Conservation (phyloP, 164 flowering plant genomes). For the Piper betle region DNA sequence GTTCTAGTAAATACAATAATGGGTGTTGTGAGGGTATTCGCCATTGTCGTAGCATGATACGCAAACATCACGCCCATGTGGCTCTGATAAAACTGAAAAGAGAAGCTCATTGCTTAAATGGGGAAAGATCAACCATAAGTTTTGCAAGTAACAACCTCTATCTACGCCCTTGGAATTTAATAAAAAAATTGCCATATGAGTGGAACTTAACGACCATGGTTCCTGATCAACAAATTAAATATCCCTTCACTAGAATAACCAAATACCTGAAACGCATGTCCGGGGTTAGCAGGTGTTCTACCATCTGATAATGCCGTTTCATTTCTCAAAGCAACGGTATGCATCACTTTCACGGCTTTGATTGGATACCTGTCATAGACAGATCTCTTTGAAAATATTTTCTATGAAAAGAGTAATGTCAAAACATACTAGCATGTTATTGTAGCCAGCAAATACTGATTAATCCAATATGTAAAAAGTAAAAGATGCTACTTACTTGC, state of each 20-base stretch:
- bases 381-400: not conserved
- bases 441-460: not conserved
- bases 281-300: constrained; percentile 24
- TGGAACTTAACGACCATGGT: not conserved
- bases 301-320: constrained; percentile 49
- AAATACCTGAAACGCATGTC: constrained; percentile 34
- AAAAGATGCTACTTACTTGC: constrained; percentile 53
- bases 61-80: constrained; percentile 96
- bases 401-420: not conserved
- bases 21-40: constrained; percentile 79
- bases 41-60: constrained; percentile 84
- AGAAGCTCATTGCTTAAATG: not conserved
- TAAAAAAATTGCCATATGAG: too few species aligned
- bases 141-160: not conserved
- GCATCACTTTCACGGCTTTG: constrained; percentile 97
- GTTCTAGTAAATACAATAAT: constrained; percentile 92
- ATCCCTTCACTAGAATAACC: not conserved
- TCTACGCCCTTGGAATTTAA: not conserved
- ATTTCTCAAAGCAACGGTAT: constrained; percentile 81
- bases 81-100: constrained; percentile 32
- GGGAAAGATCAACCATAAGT: not conserved
- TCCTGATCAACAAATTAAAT: not conserved
- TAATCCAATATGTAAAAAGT: not conserved
- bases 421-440: too few species aligned
- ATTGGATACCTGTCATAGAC: constrained; percentile 51